Base-by-base conservation (phyloP, 306 rosid species). In the Geum urbanum region DNA sequence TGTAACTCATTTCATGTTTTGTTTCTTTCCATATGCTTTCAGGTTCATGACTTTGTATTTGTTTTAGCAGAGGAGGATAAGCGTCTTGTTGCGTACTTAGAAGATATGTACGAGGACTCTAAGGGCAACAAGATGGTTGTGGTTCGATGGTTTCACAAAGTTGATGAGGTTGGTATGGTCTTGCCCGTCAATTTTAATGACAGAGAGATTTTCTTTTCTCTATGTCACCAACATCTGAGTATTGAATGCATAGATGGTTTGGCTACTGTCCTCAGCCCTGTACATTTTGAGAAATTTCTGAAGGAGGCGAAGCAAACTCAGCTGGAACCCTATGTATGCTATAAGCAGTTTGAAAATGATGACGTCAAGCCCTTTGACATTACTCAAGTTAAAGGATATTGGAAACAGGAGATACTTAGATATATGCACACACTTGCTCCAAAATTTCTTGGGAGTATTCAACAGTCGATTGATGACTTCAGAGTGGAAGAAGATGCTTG, bases 101-200 rank as follows among this genome's bases (percentile, higher is more conserved):
- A 92, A 81, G 98, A 92, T 78, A 56, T 92, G 89, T 90, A 88
- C 37, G 98, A 90, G 79, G 98, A 90, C 84, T 88, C 90, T 64
- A 82, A 79, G 85, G 92, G 97, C 84, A 86, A 84, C 86, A 92
- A 84, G 90, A 92, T 88, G 97, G 97, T 84, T 76, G 90, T 92
- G 84, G 97, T 92, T 74, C 96, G 89, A 65, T 92, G 98, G 98
- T 92, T 88, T 86, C 94, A 92, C 89, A 90, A 87, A 85, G 74
- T 81, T 83, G 98, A 88, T 58, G 97, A 92, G 98, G 98, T 92
- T 90, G 96, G 91, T 88, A 80, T 84, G 79, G 79, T 32, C 89
- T 88, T 92, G 80, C 98, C 97, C 73, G 88, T 51, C 77, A 80
- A 77, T 82, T 90, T 68, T 88, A 85, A 86, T 81, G 96, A 88